A percentile compares a stretch with the other conserved stretches of the same genome.
Conservation (phyloP, 2,329 filamentous ascomycete genomes). For the Arthrinium puccinioides region DNA sequence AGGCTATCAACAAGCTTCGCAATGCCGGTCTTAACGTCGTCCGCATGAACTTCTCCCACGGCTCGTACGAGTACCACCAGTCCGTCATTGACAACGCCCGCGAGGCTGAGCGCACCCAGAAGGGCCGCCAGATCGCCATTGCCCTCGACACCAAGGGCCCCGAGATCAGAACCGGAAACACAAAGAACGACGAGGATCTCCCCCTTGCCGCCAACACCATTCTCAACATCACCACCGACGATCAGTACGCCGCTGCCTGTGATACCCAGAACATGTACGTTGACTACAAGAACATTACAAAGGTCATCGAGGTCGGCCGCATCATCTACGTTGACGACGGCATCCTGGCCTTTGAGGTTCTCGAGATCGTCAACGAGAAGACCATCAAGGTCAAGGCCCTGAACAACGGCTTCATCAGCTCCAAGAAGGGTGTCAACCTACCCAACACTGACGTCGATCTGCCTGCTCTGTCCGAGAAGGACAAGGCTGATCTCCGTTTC, state of each 20-base stretch:
- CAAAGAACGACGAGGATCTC: constrained; percentile 81
- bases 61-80: constrained; percentile 94
- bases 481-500: constrained; percentile 87
- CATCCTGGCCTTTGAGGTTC: constrained; percentile 91
- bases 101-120: constrained; percentile 69
- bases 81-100: constrained; percentile 95
- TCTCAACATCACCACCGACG: constrained; percentile 95
- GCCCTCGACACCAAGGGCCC: constrained; percentile 71
- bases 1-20: constrained; percentile 94
- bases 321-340: constrained; percentile 98
- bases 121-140: constrained; percentile 87
- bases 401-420: constrained; percentile 98
- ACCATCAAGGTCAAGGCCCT: constrained; percentile 79
- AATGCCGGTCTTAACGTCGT: constrained; percentile 92
- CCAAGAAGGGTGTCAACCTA: constrained; percentile 98
- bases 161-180: constrained; percentile 57
- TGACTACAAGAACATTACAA: constrained; percentile 99
- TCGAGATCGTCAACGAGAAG: constrained; percentile 81
- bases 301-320: constrained; percentile 86
- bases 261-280: constrained; percentile 96
- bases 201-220: constrained; percentile 77
- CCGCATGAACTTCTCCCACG: constrained; percentile 99
- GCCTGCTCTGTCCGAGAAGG: constrained; percentile 94
- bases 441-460: constrained; percentile 98
- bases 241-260: constrained; percentile 76